phyloP scores from a whole-genome alignment of 2,329 filamentous ascomycete species.

The Harringtonia aguacate region DNA sequence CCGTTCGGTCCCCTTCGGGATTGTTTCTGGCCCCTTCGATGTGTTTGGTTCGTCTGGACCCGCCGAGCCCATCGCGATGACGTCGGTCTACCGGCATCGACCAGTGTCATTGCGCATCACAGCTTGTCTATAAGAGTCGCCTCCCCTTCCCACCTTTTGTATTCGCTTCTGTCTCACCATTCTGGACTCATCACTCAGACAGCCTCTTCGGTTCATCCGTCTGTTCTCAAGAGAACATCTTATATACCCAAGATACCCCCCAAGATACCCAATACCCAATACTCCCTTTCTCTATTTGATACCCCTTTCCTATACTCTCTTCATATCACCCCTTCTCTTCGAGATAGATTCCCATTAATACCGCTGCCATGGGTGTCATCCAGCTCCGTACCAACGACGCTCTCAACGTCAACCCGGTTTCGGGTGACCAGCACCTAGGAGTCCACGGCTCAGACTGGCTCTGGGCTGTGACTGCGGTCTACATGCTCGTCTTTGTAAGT shows the following conservation, averaged over 20 bases:
- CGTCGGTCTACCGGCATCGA: too few species aligned
- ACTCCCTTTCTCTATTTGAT: too few species aligned
- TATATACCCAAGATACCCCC: too few species aligned
- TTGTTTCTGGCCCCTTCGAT: constrained; percentile 1
- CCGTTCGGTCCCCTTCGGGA: background rate
- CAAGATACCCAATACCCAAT: too few species aligned
- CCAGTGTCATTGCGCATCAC: background rate
- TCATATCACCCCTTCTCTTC: background rate
- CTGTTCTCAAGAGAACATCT: too few species aligned
- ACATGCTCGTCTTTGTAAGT: constrained; percentile 33
- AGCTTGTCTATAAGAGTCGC: background rate
- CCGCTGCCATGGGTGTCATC: constrained; percentile 21
- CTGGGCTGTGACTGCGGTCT: constrained; percentile 41
- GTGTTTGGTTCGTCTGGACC: background rate
- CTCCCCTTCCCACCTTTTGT: background rate
- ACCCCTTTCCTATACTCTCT: background rate
- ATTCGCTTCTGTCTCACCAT: background rate
- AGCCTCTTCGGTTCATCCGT: background rate
- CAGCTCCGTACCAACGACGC: constrained; percentile 31
- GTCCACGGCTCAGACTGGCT: constrained; percentile 43
- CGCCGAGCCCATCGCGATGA: too few species aligned
- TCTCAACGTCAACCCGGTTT: constrained; percentile 33
- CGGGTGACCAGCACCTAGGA: constrained; percentile 26
- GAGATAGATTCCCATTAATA: background rate
- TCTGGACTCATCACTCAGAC: background rate